Percentiles rank a stretch among this genome's conserved stretches.
These are phyloP conservation scores for Thecaphora thlaspeos DNA, from an alignment of 1,284 basidiomycete species.

Conservation along the genomic window DNA sequence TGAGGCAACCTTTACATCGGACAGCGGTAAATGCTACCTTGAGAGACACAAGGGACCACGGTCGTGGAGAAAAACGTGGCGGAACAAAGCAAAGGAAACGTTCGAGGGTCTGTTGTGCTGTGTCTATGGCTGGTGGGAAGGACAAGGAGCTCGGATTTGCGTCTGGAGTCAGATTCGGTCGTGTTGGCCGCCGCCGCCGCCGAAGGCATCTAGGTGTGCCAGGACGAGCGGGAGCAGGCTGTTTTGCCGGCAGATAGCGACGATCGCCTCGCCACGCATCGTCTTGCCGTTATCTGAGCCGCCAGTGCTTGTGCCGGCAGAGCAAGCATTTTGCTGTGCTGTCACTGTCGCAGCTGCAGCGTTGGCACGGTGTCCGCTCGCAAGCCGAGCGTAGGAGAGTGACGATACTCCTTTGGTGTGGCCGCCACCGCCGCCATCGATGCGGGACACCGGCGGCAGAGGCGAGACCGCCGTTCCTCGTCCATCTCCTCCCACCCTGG, in stretches of 20 bases:
- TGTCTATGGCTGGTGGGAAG: too few relatives aligned
- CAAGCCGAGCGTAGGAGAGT: constrained; percentile 1
- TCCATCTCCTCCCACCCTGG: background rate
- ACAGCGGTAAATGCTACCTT: too few relatives aligned
- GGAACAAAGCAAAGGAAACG: too few relatives aligned
- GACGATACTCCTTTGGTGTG: constrained; percentile 21
- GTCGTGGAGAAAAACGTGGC: too few relatives aligned
- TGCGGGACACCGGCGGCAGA: too few relatives aligned
- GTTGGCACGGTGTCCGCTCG: constrained; percentile 8
- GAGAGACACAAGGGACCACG: too few relatives aligned
- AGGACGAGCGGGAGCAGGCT: constrained; percentile 22
- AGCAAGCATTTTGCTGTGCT: background rate
- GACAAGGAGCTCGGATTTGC: too few relatives aligned
- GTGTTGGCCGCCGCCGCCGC: background rate
- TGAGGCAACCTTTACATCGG: too few relatives aligned
- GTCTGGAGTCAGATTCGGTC: too few relatives aligned
- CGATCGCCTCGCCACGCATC: constrained; percentile 15
- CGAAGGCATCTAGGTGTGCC: background rate
- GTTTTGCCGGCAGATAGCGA: constrained; percentile 26
- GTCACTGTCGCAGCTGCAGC: background rate
- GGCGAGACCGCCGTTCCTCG: too few relatives aligned
- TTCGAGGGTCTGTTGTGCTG: too few relatives aligned
- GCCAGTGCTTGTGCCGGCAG: background rate
- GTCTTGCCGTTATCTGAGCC: constrained; percentile 3
- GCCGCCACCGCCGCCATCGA: background rate